Conservation (phyloP, 495 filamentous ascomycete species). For the Xylaria scruposa region DNA sequence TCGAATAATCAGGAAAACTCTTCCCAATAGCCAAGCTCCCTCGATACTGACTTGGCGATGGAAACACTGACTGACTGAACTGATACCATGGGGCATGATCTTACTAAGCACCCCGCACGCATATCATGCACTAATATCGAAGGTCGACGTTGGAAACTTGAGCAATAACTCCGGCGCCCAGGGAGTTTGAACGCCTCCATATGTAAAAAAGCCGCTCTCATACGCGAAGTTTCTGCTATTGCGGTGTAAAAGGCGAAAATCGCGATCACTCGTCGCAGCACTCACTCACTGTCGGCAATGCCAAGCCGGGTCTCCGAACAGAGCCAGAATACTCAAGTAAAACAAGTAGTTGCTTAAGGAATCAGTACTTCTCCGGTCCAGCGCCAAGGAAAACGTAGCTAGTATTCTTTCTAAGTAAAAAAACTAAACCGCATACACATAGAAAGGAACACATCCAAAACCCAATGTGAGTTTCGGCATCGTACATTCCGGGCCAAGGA, state of each 20-base stretch:
- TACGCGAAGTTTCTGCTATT: neutral
- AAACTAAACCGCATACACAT: neutral
- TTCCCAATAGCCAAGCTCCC: no score
- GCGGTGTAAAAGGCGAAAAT: neutral
- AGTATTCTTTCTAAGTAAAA: neutral
- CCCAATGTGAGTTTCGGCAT: neutral
- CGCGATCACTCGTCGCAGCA: neutral
- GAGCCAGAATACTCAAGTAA: neutral
- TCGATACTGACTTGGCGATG: neutral
- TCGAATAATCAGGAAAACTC: no score
- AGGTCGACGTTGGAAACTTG: neutral
- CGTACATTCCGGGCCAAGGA: neutral
- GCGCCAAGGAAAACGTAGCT: neutral
- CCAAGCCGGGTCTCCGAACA: constrained; percentile 9
- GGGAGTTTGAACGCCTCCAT: neutral
- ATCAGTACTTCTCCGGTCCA: neutral
- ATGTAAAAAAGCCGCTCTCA: neutral
- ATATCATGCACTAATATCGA: neutral
- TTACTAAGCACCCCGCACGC: neutral
- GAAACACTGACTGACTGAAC: no score
- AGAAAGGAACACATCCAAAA: neutral
- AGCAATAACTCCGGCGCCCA: neutral
- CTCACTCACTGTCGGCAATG: neutral
- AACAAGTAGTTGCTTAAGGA: neutral
- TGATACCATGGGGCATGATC: neutral